phyloP scores from a whole-genome alignment of 768 basidiomycete genomes.

The Lepiota brunneoincarnata region DNA sequence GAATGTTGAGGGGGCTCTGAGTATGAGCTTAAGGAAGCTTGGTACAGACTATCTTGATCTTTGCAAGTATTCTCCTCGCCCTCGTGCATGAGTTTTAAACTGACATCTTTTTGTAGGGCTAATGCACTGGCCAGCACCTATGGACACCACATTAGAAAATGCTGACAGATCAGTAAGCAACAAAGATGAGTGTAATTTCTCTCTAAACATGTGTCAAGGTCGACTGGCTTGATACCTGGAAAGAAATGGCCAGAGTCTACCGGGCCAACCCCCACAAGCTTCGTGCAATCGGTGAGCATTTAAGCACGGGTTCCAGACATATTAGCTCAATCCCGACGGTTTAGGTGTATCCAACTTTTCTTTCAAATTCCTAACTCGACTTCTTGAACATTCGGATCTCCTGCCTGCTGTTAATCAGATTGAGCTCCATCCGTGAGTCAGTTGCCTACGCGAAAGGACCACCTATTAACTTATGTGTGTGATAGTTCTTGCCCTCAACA shows the following conservation, averaged over 20 bases:
- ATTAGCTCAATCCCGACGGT: neutral
- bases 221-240: slow-evolving; percentile 80
- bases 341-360: slow-evolving; percentile 71
- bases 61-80: slow-evolving; percentile 37
- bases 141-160: slow-evolving; percentile 49
- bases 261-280: slow-evolving; percentile 67
- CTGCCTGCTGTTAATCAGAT: slow-evolving; percentile 81
- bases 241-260: slow-evolving; percentile 67
- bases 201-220: slow-evolving; percentile 20
- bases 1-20: slow-evolving; percentile 57
- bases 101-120: slow-evolving; percentile 41
- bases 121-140: slow-evolving; percentile 83
- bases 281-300: slow-evolving; percentile 62
- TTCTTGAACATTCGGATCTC: slow-evolving; percentile 54
- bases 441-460: neutral
- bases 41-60: slow-evolving; percentile 78
- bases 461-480: neutral
- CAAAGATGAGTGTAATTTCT: neutral
- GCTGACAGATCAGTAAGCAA: slow-evolving; percentile 43
- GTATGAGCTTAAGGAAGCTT: slow-evolving; percentile 65
- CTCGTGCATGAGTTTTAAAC: neutral
- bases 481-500: slow-evolving; percentile 59
- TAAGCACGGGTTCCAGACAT: neutral
- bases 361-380: slow-evolving; percentile 56
- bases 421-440: slow-evolving; percentile 64